These are phyloP conservation scores for Xylariaceae sp. DNA, from an alignment of 2,329 filamentous ascomycete genomes.

Conservation along the genomic window DNA sequence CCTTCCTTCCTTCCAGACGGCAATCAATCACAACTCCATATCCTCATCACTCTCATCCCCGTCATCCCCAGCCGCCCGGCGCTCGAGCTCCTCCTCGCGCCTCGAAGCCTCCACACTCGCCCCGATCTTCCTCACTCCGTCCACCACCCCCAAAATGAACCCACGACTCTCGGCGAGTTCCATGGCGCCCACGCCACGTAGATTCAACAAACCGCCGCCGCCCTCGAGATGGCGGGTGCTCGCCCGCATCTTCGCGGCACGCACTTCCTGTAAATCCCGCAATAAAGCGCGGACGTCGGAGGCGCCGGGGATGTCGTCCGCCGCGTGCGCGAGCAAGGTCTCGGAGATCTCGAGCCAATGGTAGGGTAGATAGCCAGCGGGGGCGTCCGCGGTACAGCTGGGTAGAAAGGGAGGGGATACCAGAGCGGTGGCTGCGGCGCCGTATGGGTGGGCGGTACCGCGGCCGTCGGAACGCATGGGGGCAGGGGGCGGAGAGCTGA, in stretches of 20 bases:
- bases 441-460: constrained; percentile 37
- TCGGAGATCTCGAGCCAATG: constrained; percentile 93
- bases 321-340: constrained; percentile 76
- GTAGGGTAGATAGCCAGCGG: constrained; percentile 71
- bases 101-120: constrained; percentile 72
- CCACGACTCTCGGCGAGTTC: constrained; percentile 82
- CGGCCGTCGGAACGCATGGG: constrained; percentile 47
- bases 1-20: too few species aligned
- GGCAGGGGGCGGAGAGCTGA: constrained; percentile 70
- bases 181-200: constrained; percentile 80
- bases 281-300: constrained; percentile 70
- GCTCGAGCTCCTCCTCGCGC: constrained; percentile 69
- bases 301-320: constrained; percentile 71
- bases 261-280: constrained; percentile 77
- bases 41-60: constrained; percentile 58
- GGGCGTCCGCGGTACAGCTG: constrained; percentile 64
- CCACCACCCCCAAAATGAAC: constrained; percentile 80
- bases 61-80: constrained; percentile 43
- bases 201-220: constrained; percentile 62
- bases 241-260: constrained; percentile 80
- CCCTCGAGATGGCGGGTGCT: constrained; percentile 67
- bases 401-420: constrained; percentile 72
- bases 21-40: constrained; percentile 30
- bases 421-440: constrained; percentile 21
- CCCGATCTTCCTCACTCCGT: constrained; percentile 79